Base-by-base conservation (phyloP, 371 early-diverging fungal species). In the Apophysomyces sp. region DNA sequence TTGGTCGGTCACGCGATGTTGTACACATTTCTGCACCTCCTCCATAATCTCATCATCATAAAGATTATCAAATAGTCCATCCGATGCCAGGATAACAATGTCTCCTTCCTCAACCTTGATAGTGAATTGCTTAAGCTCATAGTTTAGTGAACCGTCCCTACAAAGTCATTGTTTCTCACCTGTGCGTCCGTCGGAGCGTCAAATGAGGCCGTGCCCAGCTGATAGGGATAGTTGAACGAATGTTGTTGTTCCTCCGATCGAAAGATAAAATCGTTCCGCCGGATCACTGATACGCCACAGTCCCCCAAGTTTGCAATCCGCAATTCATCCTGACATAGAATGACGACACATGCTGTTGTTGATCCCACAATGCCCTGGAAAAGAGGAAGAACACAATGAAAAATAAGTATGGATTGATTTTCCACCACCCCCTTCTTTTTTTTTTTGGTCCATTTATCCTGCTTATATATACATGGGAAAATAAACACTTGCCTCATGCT, bases 241-340 rank as follows among this genome's bases (percentile, higher is more conserved):
- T 91, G 91, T 62, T 92, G 92, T 62, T 90, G 92, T 62, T 90
- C 91, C 71, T 96, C 95, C 29, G 90, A 94, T 56, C 95, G 86
- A 72, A 96, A 96, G 7, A 95, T 81, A 69, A 90, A 84, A 58
- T 91, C 88, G 55, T 88, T 86, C 54, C 86, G 79, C 24, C 98
- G 89, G 54, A 96, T 89, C 5, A 98, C 78, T 51, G 88, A 80
- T 51, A 96, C 76, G 2, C 94, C 94, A 70, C 94, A 94, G 74
- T 98, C 97, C 30, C 98, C 98, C 31, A 98, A 74, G 62, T 95
- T 95, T 0, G 94, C 91, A 51, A 97, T 87, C 0, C 94, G 85
- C 30, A 97, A 78, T 73, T 95, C 95, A 63, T 95, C 91, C 62
- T 93, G 87, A 30, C 93, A 80, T 60, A 97, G 76, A n/a, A 96